Conservation (phyloP, 352 stramenopile species). For the Phytophthora pinifolia region DNA sequence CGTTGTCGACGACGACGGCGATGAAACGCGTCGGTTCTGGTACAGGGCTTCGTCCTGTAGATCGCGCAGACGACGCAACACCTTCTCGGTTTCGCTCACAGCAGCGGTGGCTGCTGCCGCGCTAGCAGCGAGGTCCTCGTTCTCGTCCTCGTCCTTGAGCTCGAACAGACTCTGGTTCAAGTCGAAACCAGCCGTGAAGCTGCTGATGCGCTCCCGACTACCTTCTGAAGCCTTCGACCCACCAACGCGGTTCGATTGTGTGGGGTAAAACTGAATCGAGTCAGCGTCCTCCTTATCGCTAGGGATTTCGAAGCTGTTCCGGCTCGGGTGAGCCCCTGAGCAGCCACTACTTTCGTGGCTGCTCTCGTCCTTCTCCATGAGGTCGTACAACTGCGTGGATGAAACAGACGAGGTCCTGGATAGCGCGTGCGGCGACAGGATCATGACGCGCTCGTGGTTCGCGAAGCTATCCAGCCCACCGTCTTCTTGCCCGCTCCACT, state of each 20-base stretch:
- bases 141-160: conserved; percentile 30
- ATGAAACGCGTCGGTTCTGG: conserved; percentile 23
- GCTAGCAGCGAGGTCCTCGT: conserved; percentile 17
- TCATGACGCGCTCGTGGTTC: conserved; percentile 28
- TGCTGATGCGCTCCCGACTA: conserved; percentile 15
- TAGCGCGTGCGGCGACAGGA: conserved; percentile 32
- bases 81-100: conserved; percentile 23
- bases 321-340: conserved; percentile 14
- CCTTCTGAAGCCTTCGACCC: conserved; percentile 10
- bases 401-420: conserved; percentile 38
- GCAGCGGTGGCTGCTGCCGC: conserved; percentile 14
- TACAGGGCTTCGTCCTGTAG: conserved; percentile 36
- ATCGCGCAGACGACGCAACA: conserved; percentile 26
- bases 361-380: conserved; percentile 32
- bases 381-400: conserved; percentile 33
- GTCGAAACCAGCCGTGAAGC: conserved; percentile 33
- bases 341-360: conserved; percentile 22
- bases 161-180: conserved; percentile 36
- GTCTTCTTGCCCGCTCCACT: conserved; percentile 28
- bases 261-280: conserved; percentile 52
- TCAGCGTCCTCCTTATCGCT: conserved; percentile 33
- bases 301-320: conserved; percentile 12
- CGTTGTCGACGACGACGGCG: conserved; percentile 26
- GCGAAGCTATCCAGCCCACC: conserved; percentile 22
- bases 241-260: conserved; percentile 14